phyloP scores from a whole-genome alignment of 2,329 filamentous ascomycete genomes.

The Peltaster fructicola region DNA sequence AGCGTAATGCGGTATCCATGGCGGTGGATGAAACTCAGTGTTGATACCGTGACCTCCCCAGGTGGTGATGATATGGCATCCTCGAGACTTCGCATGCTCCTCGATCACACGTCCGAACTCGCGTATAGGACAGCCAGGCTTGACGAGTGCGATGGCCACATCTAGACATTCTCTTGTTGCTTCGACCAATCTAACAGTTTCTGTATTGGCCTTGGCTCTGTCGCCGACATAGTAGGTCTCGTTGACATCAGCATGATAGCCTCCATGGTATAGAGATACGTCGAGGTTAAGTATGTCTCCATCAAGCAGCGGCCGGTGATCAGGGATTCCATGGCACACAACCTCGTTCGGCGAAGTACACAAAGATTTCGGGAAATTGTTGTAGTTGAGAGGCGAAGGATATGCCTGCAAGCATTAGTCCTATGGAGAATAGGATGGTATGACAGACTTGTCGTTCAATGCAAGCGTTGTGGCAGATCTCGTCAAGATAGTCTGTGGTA shows the following conservation, averaged over 20 bases:
- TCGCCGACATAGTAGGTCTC: slow-evolving; percentile 96
- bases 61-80: slow-evolving; percentile 78
- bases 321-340: slow-evolving; percentile 93
- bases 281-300: slow-evolving; percentile 95
- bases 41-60: slow-evolving; percentile 94
- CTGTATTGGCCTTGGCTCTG: slow-evolving; percentile 62
- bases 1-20: slow-evolving; percentile 86
- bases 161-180: slow-evolving; percentile 73
- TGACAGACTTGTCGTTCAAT: slow-evolving; percentile 66
- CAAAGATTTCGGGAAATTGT: slow-evolving; percentile 87
- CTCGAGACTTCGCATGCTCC: slow-evolving; percentile 68
- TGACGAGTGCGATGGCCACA: slow-evolving; percentile 78
- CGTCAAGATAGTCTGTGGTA: slow-evolving; percentile 83
- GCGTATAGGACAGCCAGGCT: slow-evolving; percentile 75
- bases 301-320: slow-evolving; percentile 66
- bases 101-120: slow-evolving; percentile 89
- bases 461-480: slow-evolving; percentile 82
- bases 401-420: slow-evolving; percentile 75
- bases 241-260: slow-evolving; percentile 88
- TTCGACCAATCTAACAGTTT: slow-evolving; percentile 76
- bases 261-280: slow-evolving; percentile 77
- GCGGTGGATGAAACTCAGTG: slow-evolving; percentile 74
- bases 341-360: slow-evolving; percentile 92
- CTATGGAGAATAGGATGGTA: not conserved
- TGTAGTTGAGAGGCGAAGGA: slow-evolving; percentile 82